phyloP scores from a whole-genome alignment of 2,329 filamentous ascomycete species.

The Microsporum audouinii region DNA sequence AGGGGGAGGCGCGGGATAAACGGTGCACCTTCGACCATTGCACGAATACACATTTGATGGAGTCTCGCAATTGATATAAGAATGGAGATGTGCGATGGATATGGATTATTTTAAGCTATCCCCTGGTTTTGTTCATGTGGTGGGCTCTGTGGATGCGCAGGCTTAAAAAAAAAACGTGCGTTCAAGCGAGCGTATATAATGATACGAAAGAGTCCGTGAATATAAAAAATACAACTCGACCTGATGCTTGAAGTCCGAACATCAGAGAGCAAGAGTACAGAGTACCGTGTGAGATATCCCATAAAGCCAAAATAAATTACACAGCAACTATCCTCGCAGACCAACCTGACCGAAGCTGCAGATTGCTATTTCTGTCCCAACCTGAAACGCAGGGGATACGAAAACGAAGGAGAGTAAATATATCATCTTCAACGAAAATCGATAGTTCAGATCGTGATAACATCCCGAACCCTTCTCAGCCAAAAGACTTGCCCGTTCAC shows the following conservation, averaged over 20 bases:
- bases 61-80: not conserved
- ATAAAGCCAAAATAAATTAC: not conserved
- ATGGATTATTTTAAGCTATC: not conserved
- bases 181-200: no score
- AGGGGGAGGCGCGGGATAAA: not conserved
- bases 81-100: not conserved
- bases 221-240: not conserved
- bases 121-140: not conserved
- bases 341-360: not conserved
- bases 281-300: not conserved
- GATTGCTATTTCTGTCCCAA: not conserved
- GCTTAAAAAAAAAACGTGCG: not conserved
- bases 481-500: not conserved
- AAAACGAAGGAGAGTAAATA: not conserved
- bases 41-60: not conserved
- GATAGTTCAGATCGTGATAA: not conserved
- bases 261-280: not conserved
- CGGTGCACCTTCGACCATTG: not conserved
- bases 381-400: constrained; percentile 6
- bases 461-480: not conserved
- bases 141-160: not conserved
- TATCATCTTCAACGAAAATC: not conserved
- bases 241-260: not conserved
- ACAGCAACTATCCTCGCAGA: not conserved
- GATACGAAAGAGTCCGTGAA: no score